Conservation (phyloP, 2,329 filamentous ascomycete genomes). For the Lachnellula subtilissima region DNA sequence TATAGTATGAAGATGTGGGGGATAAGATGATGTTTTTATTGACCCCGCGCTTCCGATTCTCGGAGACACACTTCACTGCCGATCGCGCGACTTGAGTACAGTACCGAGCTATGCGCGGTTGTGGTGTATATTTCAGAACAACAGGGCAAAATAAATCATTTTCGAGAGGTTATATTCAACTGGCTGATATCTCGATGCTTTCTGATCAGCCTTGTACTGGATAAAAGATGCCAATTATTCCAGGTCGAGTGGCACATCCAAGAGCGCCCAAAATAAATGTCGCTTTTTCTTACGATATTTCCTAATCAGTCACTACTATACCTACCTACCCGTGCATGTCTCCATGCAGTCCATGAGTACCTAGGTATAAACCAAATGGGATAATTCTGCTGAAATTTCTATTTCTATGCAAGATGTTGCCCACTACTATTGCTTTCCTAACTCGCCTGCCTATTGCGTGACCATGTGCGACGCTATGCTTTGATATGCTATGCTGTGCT, state of each 20-base stretch:
- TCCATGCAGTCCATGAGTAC: neutral
- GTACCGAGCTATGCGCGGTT: neutral
- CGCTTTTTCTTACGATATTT: too few species aligned
- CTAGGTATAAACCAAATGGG: neutral
- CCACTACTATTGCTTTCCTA: neutral
- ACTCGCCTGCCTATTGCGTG: neutral
- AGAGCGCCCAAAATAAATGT: too few species aligned
- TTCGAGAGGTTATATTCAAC: neutral
- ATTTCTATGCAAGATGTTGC: neutral
- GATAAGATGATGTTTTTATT: neutral
- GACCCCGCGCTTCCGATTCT: neutral
- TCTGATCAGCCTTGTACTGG: neutral
- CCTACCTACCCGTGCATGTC: too few species aligned
- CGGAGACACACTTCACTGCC: neutral
- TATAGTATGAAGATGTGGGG: neutral
- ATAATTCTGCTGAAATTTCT: neutral
- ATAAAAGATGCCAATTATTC: too few species aligned
- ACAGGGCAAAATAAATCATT: neutral
- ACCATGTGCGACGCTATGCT: conserved; percentile 9
- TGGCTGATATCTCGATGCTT: neutral
- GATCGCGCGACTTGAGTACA: neutral
- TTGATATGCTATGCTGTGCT: neutral
- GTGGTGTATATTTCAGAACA: neutral
- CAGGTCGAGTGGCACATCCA: too few species aligned
- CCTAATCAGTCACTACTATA: too few species aligned